Evolutionary conservation across 371 early-diverging fungal genomes (phyloP), one percentile per base, ranked within the genome.

Genomic region (Lichtheimia ramosa): DNA sequence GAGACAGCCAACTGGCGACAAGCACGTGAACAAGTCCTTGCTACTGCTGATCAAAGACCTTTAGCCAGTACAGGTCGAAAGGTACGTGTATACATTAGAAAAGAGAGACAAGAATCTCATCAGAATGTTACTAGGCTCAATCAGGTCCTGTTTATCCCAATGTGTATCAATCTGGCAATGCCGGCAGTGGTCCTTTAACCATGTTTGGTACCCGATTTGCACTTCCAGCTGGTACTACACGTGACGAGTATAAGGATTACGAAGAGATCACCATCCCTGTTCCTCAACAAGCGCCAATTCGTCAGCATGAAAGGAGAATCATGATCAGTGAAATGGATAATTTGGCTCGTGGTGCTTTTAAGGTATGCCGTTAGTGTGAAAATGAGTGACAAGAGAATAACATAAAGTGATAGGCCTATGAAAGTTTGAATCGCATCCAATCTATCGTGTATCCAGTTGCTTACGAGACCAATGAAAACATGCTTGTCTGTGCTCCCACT

Each of bases 401-500:
- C 10, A 34, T n/a, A 20, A n/a, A 2, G 13, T 25, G 13, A 2
- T 43, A 83, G 77, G 89, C 88, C n/a, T 96, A 97, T 74, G 85
- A 83, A 53, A 80, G 88, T 5, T 79, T 98, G 40, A 98, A 98
- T 72, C 88, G 95, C 48, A 89, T 98, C 40, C 99, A 98, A 76
- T 93, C 95, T 6, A 92, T 95, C 56, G 95, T 98, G 0, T 96
- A 90, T 69, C 96, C 95, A 5, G 85, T 92, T 7, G 96, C 96
- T 0, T 96, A 91, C 64, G 87, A 89, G 28, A 90, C 96, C 10
- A 95, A 97, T 74, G 96, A 96, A 68, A 99, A 99, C 69, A 91
- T 99, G 85, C 85, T 99, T 28, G 92, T 99, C 15, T 98, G 95
- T 77, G 99, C 99, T 5, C 99, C 99, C 0, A 99, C 99, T 1